These are phyloP conservation scores for Fusarium nurragi DNA, from an alignment of 2,329 filamentous ascomycete genomes.

Conservation along the genomic window DNA sequence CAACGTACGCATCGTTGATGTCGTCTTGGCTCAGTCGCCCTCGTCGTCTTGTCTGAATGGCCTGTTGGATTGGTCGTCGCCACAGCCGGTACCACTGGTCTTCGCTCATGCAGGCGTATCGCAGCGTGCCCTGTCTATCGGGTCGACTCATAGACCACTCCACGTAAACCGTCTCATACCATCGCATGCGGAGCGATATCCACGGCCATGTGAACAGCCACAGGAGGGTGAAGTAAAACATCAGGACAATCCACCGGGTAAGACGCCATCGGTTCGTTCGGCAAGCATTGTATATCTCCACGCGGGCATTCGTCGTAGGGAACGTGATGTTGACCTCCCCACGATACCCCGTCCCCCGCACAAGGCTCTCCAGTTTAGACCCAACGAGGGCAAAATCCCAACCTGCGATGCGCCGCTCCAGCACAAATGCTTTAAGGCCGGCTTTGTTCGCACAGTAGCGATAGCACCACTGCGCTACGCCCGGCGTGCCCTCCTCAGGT, in stretches of 20 bases:
- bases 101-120: slow-evolving; percentile 65
- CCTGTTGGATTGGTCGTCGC: slow-evolving; percentile 66
- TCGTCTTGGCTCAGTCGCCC: slow-evolving; percentile 67
- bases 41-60: slow-evolving; percentile 67
- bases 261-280: slow-evolving; percentile 72
- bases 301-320: slow-evolving; percentile 62
- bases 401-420: slow-evolving; percentile 65
- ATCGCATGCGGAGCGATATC: slow-evolving; percentile 72
- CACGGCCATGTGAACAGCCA: slow-evolving; percentile 78
- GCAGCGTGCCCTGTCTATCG: slow-evolving; percentile 49
- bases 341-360: slow-evolving; percentile 73
- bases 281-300: slow-evolving; percentile 72
- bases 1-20: slow-evolving; percentile 53
- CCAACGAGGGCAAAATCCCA: slow-evolving; percentile 67
- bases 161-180: slow-evolving; percentile 70
- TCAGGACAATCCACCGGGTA: slow-evolving; percentile 68
- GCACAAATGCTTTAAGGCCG: slow-evolving; percentile 64
- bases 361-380: slow-evolving; percentile 62
- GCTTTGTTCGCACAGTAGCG: slow-evolving; percentile 69
- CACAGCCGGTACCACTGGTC: slow-evolving; percentile 71
- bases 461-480: slow-evolving; percentile 71
- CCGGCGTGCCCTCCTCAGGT: slow-evolving; percentile 47
- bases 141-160: slow-evolving; percentile 61
- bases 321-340: slow-evolving; percentile 69
- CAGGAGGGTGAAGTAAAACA: slow-evolving; percentile 73